phyloP scores from a whole-genome alignment of 768 basidiomycete genomes.

The Naematelia encephala region DNA sequence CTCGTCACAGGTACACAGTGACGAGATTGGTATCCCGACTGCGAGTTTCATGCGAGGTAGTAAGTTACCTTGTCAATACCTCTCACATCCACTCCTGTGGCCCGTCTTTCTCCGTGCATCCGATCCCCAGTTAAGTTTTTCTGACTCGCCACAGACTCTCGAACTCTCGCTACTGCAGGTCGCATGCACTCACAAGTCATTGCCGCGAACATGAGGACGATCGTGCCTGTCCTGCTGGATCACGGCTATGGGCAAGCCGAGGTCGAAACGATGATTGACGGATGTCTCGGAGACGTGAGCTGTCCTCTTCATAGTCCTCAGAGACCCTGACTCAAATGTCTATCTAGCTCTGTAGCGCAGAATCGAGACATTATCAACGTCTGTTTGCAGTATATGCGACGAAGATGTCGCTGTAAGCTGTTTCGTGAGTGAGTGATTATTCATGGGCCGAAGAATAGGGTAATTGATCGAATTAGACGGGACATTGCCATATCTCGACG shows the following conservation, averaged over 20 bases:
- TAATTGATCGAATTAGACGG: no score
- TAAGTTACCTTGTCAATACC: no score
- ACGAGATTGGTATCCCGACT: conserved; percentile 21
- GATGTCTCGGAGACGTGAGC: conserved; percentile 33
- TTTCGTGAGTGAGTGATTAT: not conserved
- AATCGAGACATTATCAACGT: conserved; percentile 35
- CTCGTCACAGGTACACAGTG: conserved; percentile 11
- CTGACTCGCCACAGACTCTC: conserved; percentile 1
- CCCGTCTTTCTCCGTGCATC: not conserved
- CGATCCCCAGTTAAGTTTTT: not conserved
- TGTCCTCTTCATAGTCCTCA: not conserved
- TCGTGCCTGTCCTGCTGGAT: conserved; percentile 15
- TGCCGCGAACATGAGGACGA: conserved; percentile 9
- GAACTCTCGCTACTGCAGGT: conserved; percentile 16
- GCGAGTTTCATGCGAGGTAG: conserved; percentile 16
- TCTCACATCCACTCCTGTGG: not conserved
- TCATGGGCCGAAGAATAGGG: no score
- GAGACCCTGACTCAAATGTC: no score
- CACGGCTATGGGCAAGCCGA: conserved; percentile 22
- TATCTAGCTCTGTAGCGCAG: conserved; percentile 1
- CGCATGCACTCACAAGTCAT: conserved; percentile 19
- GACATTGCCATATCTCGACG: no score
- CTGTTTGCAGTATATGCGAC: conserved; percentile 41
- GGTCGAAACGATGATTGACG: conserved; percentile 10
- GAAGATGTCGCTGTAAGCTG: not conserved